Percentiles rank a stretch among this genome's conserved stretches.
Evolutionary conservation across 129 eudicot species (phyloP).

Genomic region (Flaveria bidentis): DNA sequence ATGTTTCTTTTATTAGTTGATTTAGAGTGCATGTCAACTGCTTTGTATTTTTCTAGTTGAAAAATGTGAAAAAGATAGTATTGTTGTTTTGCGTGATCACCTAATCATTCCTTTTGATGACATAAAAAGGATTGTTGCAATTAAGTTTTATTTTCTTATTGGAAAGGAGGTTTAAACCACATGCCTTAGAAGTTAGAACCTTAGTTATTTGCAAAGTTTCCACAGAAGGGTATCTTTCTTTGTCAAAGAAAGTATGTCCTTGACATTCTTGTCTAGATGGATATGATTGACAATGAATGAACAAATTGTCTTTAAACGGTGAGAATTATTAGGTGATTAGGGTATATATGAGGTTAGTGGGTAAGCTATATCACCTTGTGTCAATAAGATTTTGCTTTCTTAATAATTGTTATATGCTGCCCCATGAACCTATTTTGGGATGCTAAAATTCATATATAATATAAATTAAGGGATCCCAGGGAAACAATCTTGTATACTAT

Average conservation of each 20-base stretch:
- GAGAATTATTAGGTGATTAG: not conserved
- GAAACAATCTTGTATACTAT: conserved; percentile 5
- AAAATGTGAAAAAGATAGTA: conserved; percentile 8
- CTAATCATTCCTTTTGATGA: not conserved
- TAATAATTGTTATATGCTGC: not conserved
- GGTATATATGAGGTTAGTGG: conserved; percentile 1
- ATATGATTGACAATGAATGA: conserved; percentile 2
- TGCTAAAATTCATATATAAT: conserved; percentile 11
- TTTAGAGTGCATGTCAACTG: not conserved
- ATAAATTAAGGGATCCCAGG: not conserved
- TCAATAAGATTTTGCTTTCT: not conserved
- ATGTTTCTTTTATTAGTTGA: conserved; percentile 15
- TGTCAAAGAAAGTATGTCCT: not conserved
- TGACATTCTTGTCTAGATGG: conserved; percentile 3
- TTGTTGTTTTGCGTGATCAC: not conserved
- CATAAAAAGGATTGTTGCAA: conserved; percentile 15
- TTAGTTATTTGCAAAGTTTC: not conserved
- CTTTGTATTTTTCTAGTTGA: conserved; percentile 5
- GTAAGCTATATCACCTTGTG: conserved; percentile 1
- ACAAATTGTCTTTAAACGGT: not conserved
- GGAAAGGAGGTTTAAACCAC: not conserved
- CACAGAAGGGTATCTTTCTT: conserved; percentile 3
- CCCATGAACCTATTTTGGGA: not conserved
- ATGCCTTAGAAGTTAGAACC: conserved; percentile 2
- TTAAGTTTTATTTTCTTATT: not conserved